phyloP scores from a whole-genome alignment of 768 basidiomycete genomes.

The Mycena indigotica region DNA sequence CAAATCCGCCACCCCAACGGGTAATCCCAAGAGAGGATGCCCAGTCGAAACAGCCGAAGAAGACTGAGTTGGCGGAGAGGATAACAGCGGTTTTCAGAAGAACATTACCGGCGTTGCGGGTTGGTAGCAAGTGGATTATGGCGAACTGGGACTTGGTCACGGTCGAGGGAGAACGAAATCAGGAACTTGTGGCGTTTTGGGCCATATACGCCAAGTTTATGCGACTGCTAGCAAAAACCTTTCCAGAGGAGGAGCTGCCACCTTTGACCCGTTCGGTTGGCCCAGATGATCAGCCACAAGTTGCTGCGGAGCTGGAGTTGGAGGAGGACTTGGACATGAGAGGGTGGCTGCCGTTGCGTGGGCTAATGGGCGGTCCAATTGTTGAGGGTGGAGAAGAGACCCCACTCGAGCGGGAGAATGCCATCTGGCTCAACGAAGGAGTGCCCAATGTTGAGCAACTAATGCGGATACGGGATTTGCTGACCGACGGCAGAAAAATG shows the following conservation, averaged over 20 bases:
- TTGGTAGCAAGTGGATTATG: slow-evolving; percentile 87
- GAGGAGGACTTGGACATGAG: slow-evolving; percentile 91
- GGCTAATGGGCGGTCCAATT: slow-evolving; percentile 48
- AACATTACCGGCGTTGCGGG: slow-evolving; percentile 82
- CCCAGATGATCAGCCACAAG: slow-evolving; percentile 21
- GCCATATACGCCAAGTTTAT: slow-evolving; percentile 66
- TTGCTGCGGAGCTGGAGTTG: slow-evolving; percentile 62
- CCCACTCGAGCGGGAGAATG: slow-evolving; percentile 18
- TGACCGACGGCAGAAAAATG: slow-evolving; percentile 68
- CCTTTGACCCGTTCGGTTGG: slow-evolving; percentile 40
- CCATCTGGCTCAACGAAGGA: slow-evolving; percentile 31
- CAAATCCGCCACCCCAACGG: neutral
- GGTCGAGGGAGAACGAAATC: slow-evolving; percentile 34
- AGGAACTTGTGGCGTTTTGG: slow-evolving; percentile 64
- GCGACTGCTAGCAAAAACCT: slow-evolving; percentile 59
- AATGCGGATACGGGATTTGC: slow-evolving; percentile 88
- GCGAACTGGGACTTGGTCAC: slow-evolving; percentile 73
- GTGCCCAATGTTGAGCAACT: slow-evolving; percentile 92
- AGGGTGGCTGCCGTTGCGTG: slow-evolving; percentile 83
- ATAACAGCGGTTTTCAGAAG: slow-evolving; percentile 88
- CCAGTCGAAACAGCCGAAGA: neutral
- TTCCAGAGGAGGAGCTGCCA: slow-evolving; percentile 68
- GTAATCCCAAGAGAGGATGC: neutral
- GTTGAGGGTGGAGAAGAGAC: slow-evolving; percentile 12
- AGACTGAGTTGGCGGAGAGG: slow-evolving; percentile 69